Percentiles rank a stretch among this genome's conserved stretches.
Conservation (phyloP, 768 basidiomycete species). For the Boletus barrowsii region DNA sequence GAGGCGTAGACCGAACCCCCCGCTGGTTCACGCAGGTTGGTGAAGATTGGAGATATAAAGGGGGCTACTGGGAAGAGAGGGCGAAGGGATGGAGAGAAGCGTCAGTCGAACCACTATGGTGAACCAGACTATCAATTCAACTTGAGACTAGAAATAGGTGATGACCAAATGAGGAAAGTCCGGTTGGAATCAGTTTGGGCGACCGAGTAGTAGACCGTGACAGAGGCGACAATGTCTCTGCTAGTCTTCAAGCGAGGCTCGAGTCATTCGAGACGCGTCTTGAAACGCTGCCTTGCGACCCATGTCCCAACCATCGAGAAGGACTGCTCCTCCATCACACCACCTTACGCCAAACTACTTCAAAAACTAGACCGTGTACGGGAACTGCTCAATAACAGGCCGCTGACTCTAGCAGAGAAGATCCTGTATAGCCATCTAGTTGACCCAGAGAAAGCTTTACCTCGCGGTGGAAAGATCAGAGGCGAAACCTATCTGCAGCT, state of each 20-base stretch:
- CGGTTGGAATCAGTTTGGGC: not conserved
- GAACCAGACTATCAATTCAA: not conserved
- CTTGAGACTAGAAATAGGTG: too few species aligned
- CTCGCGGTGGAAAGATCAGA: constrained; percentile 63
- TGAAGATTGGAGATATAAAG: constrained; percentile 73
- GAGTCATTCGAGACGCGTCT: constrained; percentile 16
- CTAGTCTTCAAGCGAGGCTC: constrained; percentile 18
- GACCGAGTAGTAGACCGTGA: not conserved
- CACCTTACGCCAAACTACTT: constrained; percentile 74
- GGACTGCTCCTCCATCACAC: constrained; percentile 73
- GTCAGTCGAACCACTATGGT: constrained; percentile 59
- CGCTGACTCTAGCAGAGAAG: constrained; percentile 95
- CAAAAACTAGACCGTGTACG: constrained; percentile 70
- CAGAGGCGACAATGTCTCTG: constrained; percentile 18
- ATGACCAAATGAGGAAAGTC: constrained; percentile 1
- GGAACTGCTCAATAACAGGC: constrained; percentile 62
- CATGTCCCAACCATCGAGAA: constrained; percentile 45
- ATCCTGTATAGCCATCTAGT: constrained; percentile 91
- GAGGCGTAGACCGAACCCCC: constrained; percentile 57
- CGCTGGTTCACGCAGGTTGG: constrained; percentile 72
- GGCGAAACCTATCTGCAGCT: constrained; percentile 91
- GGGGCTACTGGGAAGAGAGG: constrained; percentile 83
- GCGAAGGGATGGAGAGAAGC: constrained; percentile 58
- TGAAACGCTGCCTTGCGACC: constrained; percentile 36
- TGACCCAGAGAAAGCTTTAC: constrained; percentile 71